A percentile compares a stretch with the other conserved stretches of the same genome.
phyloP scores from a whole-genome alignment of 2,329 filamentous ascomycete genomes.

The Hypocrella siamensis region DNA sequence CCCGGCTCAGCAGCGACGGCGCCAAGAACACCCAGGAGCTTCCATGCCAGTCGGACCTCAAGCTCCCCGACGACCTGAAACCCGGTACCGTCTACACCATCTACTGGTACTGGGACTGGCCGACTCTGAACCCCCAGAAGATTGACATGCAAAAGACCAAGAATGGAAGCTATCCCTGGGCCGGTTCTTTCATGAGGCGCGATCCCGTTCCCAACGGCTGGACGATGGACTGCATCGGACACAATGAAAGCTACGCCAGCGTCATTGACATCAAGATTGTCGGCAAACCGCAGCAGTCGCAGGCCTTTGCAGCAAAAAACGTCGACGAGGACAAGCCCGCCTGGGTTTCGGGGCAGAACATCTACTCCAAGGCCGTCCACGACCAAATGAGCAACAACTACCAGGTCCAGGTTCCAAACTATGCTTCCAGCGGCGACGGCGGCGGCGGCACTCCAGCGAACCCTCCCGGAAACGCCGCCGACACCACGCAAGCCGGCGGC shows the following conservation, averaged over 20 bases:
- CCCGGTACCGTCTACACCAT: slow-evolving; percentile 56
- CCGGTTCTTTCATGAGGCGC: slow-evolving; percentile 23
- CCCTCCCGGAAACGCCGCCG: not conserved
- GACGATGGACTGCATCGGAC: slow-evolving; percentile 15
- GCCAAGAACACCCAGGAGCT: slow-evolving; percentile 41
- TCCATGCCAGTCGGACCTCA: slow-evolving; percentile 69
- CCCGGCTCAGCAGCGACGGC: slow-evolving; percentile 36
- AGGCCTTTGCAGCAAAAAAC: slow-evolving; percentile 9
- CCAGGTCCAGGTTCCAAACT: slow-evolving; percentile 20
- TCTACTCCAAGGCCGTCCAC: slow-evolving; percentile 27
- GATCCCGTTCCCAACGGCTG: slow-evolving; percentile 20
- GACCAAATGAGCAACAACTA: slow-evolving; percentile 29
- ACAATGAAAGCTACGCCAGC: slow-evolving; percentile 26
- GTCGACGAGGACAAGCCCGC: slow-evolving; percentile 5
- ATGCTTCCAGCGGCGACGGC: not conserved
- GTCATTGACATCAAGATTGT: slow-evolving; percentile 24
- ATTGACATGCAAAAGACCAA: slow-evolving; percentile 22
- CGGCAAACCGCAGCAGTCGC: slow-evolving; percentile 8
- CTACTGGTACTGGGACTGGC: slow-evolving; percentile 98
- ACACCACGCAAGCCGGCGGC: not conserved
- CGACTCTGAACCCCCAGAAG: slow-evolving; percentile 33
- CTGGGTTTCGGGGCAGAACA: slow-evolving; percentile 21
- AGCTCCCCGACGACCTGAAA: slow-evolving; percentile 52
- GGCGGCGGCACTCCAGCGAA: not conserved
- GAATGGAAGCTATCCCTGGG: slow-evolving; percentile 25